A percentile compares a stretch with the other conserved stretches of the same genome.
These are phyloP conservation scores for Carex kokanica DNA, from an alignment of 176 grass and related monocot genomes.

Conservation along the genomic window DNA sequence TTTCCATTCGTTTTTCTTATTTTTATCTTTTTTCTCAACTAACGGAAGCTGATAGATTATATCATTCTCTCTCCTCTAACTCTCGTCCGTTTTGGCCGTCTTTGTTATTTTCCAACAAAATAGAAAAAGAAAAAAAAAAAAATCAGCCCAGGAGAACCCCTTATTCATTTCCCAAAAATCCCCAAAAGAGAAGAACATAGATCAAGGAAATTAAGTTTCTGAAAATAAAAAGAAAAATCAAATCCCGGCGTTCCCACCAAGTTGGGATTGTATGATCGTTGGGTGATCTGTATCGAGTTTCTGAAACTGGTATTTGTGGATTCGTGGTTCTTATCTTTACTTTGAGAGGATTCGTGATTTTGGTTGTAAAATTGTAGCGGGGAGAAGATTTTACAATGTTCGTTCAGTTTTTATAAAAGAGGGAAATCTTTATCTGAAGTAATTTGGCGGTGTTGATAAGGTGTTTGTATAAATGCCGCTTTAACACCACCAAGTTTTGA, in stretches of 20 bases:
- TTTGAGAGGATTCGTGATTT: neutral
- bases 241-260: neutral
- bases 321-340: neutral
- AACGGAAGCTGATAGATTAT: constrained; percentile 15
- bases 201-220: neutral
- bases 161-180: neutral
- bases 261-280: neutral
- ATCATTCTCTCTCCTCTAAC: constrained; percentile 20
- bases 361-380: neutral
- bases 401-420: neutral
- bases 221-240: neutral
- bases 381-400: neutral
- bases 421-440: neutral
- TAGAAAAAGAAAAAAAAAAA: neutral
- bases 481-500: constrained; percentile 5
- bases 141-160: neutral
- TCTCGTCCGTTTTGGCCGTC: constrained; percentile 26
- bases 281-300: neutral
- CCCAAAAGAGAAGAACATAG: neutral
- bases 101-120: constrained; percentile 6
- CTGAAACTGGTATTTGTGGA: neutral
- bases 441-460: neutral
- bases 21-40: constrained; percentile 12
- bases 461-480: constrained; percentile 25
- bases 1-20: neutral